Evolutionary conservation across 768 basidiomycete genomes (phyloP), one percentile per base, ranked within the genome.

Genomic region (Termitomyces bulborhizus): DNA sequence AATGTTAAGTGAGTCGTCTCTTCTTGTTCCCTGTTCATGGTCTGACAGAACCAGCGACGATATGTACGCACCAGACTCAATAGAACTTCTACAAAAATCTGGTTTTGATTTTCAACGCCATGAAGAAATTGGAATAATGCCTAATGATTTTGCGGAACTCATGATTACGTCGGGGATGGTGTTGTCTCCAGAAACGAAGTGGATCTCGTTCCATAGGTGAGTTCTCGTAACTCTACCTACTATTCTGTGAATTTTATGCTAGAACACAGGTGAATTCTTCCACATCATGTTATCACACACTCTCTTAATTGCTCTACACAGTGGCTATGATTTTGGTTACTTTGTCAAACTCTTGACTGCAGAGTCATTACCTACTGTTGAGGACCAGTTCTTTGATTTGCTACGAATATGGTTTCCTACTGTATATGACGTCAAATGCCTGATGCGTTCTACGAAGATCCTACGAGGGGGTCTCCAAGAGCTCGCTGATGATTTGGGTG

Each of bases 281-380:
- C 21, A 27, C 37, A 3, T 46, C 12, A 12, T 26, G 4, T 18
- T 1, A n/a, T 21, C 18, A 16, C 16, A 24, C 5, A 7, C 26
- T 32, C 42, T 16, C 16, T 39, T 39, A 16, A 50, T 27, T n/a
- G 24, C 13, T 16, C 18, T 15, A 32, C 44, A 51, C 65, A 98
- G 96, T 70, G 97, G 96, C 47, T 98, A 98, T 71, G 97, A 99
- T 71, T 98, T 99, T 72, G 97, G 97, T 36, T 99, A 98, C 69
- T 90, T 99, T 63, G 85, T 99, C 70, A 97, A 96, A 69, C 81
- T 98, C 41, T 79, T 99, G 49, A 90, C 91, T 24, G 87, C 82
- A 58, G 77, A 86, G 64, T 90, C 93, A 44, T 73, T 98, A 56
- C 97, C 97, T 8, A 84, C 86, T 18, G 84, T 84, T 26, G 97